Evolutionary conservation across 768 basidiomycete genomes (phyloP).

Genomic region (Phaeotremella skinneri): DNA sequence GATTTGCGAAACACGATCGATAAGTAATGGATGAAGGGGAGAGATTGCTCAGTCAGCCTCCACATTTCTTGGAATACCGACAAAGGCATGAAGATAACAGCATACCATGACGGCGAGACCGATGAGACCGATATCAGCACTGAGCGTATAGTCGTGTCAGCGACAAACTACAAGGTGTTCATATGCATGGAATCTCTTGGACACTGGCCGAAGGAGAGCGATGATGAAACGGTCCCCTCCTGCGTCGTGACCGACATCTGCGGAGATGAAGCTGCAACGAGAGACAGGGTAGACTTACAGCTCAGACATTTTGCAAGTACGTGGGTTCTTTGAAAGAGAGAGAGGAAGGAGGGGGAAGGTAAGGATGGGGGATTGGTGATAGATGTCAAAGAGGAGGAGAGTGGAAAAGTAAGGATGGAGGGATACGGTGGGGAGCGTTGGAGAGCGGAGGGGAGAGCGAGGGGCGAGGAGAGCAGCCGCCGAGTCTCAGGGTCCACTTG

Average conservation of each 20-base stretch:
- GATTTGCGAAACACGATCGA: constrained; percentile 19
- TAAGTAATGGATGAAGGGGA: constrained; percentile 16
- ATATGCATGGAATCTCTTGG: no score
- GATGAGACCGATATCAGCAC: constrained; percentile 97
- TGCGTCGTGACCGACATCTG: no score
- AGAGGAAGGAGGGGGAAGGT: background rate
- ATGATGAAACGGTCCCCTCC: constrained; percentile 1
- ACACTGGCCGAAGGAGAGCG: background rate
- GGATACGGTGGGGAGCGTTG: background rate
- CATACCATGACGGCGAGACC: constrained; percentile 97
- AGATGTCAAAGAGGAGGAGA: background rate
- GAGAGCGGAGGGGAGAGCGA: background rate
- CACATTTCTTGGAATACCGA: background rate
- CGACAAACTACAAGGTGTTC: no score
- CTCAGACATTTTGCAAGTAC: background rate
- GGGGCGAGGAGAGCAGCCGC: no score
- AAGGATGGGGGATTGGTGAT: background rate
- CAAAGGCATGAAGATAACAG: constrained; percentile 15
- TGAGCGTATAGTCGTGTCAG: no score
- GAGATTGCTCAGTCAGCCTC: constrained; percentile 17
- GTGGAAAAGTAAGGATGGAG: background rate
- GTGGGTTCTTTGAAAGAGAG: no score
- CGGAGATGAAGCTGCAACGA: background rate
- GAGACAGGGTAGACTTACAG: background rate
- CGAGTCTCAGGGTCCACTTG: background rate